Evolutionary conservation across 192 early-diverging fungal genomes (phyloP), one percentile per base, ranked within the genome.

Genomic region (Backusella westeae): DNA sequence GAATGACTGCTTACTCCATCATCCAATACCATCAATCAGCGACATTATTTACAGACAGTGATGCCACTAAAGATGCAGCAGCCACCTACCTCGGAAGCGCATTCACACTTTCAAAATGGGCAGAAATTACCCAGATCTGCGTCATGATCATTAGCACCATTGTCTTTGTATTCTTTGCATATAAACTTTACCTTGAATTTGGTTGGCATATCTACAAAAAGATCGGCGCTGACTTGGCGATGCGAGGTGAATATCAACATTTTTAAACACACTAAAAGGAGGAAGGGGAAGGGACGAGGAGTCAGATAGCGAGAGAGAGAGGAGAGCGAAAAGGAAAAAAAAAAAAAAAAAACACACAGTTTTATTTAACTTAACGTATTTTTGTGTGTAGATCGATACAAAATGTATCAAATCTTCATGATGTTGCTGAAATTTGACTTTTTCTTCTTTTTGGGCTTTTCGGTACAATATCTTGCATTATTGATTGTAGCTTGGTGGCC

Each of bases 121-220:
- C 82, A 32, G 88, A 89, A 71, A 77, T 88, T 26, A 87, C 90
- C 1, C 89, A 91, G 10, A 71, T 93, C 29, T 75, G 83, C 12
- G 38, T 92, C 35, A 91, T 89, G 82, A 44, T 79, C 29, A 56
- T 91, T 6, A 89, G 88, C 71, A 77, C 79, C 0, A 36, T 85
- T 1, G 77, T 77, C 46, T 91, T 90, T 74, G 72, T 79, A 2
- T 83, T 84, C 44, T 69, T 89, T 15, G 86, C 90, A 38, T 90
- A 88, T 74, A 89, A 88, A 53, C 78, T 94, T 32, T 96, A 94
- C 79, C 89, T 91, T 78, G 90, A 93, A 79, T 94, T 94, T 83
- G 92, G 94, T 36, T 94, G 93, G 93, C 87, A 87, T 75, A 93
- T 93, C 46, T 93, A 91, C 84, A 94, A 93, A 76, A 94, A 93